Evolutionary conservation across 1,284 basidiomycete species (phyloP).

Genomic region (Rugosomyces carneus): DNA sequence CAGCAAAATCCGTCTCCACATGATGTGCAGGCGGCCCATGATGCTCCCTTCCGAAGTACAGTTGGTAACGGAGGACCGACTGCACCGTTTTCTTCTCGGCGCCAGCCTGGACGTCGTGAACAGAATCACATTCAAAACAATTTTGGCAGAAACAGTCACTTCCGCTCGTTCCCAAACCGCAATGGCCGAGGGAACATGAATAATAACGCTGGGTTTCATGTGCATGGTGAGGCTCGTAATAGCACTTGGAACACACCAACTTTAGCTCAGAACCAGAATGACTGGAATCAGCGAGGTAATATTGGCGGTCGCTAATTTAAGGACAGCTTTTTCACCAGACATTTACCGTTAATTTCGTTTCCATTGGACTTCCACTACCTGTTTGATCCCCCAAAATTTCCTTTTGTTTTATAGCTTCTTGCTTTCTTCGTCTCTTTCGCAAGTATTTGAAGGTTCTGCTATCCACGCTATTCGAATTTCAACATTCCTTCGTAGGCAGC

Average conservation of each 20-base stretch:
- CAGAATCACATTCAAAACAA: constrained; percentile 17
- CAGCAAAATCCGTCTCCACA: constrained; percentile 12
- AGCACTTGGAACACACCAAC: constrained; percentile 11
- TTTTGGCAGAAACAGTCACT: constrained; percentile 18
- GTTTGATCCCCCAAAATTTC: constrained; percentile 8
- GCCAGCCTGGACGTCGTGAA: constrained; percentile 18
- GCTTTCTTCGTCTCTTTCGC: no score
- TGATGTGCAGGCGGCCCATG: constrained; percentile 8
- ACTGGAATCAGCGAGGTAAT: constrained; percentile 25
- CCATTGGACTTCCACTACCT: constrained; percentile 7
- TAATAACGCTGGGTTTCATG: constrained; percentile 11
- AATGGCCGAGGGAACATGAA: constrained; percentile 17
- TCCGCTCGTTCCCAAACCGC: constrained; percentile 20
- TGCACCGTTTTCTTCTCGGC: constrained; percentile 11
- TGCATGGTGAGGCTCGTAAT: constrained; percentile 8
- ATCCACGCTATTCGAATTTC: no score
- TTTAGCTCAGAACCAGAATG: constrained; percentile 12
- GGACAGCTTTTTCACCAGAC: constrained; percentile 1
- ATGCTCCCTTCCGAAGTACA: constrained; percentile 16
- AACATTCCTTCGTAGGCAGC: no score
- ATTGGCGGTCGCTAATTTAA: constrained; percentile 15
- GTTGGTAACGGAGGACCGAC: constrained; percentile 16
- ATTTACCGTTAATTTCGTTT: constrained; percentile 12
- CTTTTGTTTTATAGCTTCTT: constrained; percentile 12
- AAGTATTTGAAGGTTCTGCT: no score